phyloP scores from a whole-genome alignment of 2,329 filamentous ascomycete genomes.

The Cryphonectria japonica region DNA sequence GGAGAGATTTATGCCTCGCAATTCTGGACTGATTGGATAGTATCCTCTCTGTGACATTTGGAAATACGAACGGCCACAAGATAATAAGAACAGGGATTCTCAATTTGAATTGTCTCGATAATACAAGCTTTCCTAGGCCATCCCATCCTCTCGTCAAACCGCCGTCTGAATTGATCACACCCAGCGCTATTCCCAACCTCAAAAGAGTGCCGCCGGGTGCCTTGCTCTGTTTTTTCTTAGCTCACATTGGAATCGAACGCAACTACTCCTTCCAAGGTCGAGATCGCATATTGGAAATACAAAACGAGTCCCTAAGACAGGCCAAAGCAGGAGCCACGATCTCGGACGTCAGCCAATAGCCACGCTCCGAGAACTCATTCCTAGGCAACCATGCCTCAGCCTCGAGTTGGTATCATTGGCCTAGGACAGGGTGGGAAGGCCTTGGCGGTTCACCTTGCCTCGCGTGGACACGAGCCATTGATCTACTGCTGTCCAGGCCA shows the following conservation, averaged over 20 bases:
- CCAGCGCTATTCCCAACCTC: not conserved
- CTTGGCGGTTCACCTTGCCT: conserved; percentile 17
- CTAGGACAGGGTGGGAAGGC: conserved; percentile 20
- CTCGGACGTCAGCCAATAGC: not conserved
- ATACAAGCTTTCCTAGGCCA: not conserved
- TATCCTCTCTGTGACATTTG: not conserved
- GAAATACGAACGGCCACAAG: not conserved
- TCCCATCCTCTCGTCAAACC: not conserved
- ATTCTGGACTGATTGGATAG: not conserved
- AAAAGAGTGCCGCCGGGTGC: not conserved
- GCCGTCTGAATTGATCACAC: not conserved
- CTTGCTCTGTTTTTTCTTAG: not conserved
- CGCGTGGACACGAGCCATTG: conserved; percentile 11
- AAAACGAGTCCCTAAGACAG: not conserved
- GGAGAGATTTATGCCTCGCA: not conserved
- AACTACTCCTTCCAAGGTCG: not conserved
- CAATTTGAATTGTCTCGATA: not conserved
- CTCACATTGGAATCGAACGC: not conserved
- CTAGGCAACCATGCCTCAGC: conserved; percentile 1
- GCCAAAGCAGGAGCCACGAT: not conserved
- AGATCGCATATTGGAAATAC: not conserved
- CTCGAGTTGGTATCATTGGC: conserved; percentile 20
- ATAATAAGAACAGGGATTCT: not conserved
- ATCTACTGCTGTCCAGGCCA: conserved; percentile 19
- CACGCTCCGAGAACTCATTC: not conserved